Evolutionary conservation across 306 rosid genomes (phyloP).

Genomic region (Fagus crenata): DNA sequence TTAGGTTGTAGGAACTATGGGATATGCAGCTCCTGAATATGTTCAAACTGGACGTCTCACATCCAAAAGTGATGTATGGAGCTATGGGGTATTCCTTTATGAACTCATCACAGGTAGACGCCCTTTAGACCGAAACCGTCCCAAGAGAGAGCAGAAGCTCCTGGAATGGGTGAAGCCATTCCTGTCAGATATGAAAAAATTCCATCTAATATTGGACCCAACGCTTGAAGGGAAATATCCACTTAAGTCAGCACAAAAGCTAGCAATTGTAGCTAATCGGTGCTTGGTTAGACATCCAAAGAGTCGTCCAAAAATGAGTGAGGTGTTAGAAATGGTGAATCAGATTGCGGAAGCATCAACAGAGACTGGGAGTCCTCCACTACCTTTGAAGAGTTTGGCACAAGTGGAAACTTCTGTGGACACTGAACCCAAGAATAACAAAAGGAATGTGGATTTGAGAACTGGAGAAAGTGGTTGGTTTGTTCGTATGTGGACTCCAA

Average conservation of each 20-base stretch:
- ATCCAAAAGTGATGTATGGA: conserved; percentile 87
- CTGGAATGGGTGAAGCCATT: conserved; percentile 93
- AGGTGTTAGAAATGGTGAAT: conserved; percentile 75
- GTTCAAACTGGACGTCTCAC: conserved; percentile 88
- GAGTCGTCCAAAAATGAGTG: conserved; percentile 96
- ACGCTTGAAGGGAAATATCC: conserved; percentile 75
- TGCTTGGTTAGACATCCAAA: conserved; percentile 80
- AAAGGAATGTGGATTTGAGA: conserved; percentile 40
- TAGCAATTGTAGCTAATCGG: conserved; percentile 70
- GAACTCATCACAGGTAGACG: conserved; percentile 95
- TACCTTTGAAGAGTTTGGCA: conserved; percentile 45
- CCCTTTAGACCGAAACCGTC: conserved; percentile 82
- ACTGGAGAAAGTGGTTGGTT: conserved; percentile 59
- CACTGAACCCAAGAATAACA: conserved; percentile 42
- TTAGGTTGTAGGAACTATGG: conserved; percentile 96
- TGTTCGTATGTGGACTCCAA: conserved; percentile 52
- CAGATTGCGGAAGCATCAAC: conserved; percentile 46
- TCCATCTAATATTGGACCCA: conserved; percentile 79
- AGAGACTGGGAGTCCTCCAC: conserved; percentile 39
- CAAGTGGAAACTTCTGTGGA: conserved; percentile 40
- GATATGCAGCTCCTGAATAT: conserved; percentile 98
- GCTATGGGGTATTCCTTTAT: conserved; percentile 92
- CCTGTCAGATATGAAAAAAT: conserved; percentile 70
- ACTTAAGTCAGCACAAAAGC: conserved; percentile 66
- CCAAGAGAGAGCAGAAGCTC: conserved; percentile 93